These are phyloP conservation scores for Rhypophila decipiens DNA, from an alignment of 495 filamentous ascomycete genomes.

Conservation along the genomic window DNA sequence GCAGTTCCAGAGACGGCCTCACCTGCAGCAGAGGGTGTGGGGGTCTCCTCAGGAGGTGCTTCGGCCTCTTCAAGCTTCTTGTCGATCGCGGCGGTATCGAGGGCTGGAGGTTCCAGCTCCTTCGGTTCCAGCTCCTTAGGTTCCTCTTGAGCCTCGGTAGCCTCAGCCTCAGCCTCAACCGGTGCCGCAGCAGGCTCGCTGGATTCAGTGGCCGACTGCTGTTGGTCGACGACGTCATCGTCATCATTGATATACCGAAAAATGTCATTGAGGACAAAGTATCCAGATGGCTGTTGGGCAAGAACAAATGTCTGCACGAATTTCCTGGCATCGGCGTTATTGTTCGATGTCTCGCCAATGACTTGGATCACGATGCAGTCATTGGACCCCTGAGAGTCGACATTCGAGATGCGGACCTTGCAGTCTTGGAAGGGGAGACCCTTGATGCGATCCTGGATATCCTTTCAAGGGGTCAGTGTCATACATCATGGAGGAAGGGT, in stretches of 20 bases:
- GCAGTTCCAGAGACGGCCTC: no score
- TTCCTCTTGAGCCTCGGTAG: conserved; percentile 35
- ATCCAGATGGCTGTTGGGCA: conserved; percentile 91
- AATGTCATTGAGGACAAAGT: conserved; percentile 97
- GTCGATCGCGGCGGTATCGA: conserved; percentile 40
- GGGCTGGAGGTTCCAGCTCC: conserved; percentile 41
- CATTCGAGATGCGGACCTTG: conserved; percentile 97
- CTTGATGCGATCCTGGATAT: conserved; percentile 90
- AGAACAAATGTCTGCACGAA: conserved; percentile 98
- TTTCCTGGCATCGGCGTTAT: conserved; percentile 80
- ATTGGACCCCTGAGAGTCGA: conserved; percentile 89
- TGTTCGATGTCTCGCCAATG: conserved; percentile 96
- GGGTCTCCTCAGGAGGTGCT: conserved; percentile 32
- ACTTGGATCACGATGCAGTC: conserved; percentile 94
- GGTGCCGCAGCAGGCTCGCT: conserved; percentile 36
- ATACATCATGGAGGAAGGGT: conserved; percentile 1
- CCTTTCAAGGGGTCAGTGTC: conserved; percentile 45
- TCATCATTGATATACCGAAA: conserved; percentile 88
- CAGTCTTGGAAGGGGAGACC: conserved; percentile 90
- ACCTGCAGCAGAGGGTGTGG: conserved; percentile 38
- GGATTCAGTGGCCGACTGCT: conserved; percentile 31
- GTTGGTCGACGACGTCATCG: conserved; percentile 47
- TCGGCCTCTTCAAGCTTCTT: conserved; percentile 47
- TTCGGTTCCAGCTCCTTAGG: conserved; percentile 36
- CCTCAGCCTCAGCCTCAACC: conserved; percentile 36